Conservation (phyloP, 78 protist species). For the Abeoforma whisleri region DNA sequence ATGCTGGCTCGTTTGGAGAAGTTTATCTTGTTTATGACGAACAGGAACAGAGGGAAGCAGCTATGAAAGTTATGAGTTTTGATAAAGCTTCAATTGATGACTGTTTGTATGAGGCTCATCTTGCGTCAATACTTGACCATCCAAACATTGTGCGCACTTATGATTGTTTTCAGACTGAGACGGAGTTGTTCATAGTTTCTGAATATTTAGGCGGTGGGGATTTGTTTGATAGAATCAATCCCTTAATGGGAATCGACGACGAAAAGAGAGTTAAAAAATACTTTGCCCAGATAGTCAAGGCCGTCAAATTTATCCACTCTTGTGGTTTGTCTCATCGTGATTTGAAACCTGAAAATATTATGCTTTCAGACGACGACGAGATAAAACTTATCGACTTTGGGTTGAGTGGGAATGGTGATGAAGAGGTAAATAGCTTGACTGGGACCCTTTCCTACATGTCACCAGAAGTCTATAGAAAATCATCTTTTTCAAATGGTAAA, state of each 20-base stretch:
- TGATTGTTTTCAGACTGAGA: not conserved
- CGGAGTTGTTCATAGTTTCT: not conserved
- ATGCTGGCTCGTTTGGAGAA: not conserved
- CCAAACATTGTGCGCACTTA: not conserved
- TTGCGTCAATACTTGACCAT: not conserved
- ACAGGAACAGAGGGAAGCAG: no score
- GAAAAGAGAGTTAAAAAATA: not conserved
- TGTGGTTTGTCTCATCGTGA: slow-evolving; percentile 39
- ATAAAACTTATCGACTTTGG: slow-evolving; percentile 75
- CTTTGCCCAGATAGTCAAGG: not conserved
- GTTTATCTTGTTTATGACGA: not conserved
- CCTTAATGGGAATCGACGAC: slow-evolving; percentile 23
- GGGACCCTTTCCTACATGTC: not conserved
- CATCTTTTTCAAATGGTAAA: not conserved
- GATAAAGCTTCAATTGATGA: not conserved
- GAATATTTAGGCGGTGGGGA: slow-evolving; percentile 4
- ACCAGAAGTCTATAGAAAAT: not conserved
- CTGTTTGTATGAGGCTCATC: not conserved
- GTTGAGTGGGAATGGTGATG: slow-evolving; percentile 21
- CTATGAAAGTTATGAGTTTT: not conserved
- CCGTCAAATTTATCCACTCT: slow-evolving; percentile 17
- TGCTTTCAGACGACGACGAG: slow-evolving; percentile 61
- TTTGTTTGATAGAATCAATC: slow-evolving; percentile 8
- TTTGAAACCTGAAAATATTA: slow-evolving; percentile 67
- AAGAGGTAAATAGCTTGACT: not conserved